Evolutionary conservation across 495 filamentous ascomycete genomes (phyloP).

Genomic region (Penicillium cinerascens): DNA sequence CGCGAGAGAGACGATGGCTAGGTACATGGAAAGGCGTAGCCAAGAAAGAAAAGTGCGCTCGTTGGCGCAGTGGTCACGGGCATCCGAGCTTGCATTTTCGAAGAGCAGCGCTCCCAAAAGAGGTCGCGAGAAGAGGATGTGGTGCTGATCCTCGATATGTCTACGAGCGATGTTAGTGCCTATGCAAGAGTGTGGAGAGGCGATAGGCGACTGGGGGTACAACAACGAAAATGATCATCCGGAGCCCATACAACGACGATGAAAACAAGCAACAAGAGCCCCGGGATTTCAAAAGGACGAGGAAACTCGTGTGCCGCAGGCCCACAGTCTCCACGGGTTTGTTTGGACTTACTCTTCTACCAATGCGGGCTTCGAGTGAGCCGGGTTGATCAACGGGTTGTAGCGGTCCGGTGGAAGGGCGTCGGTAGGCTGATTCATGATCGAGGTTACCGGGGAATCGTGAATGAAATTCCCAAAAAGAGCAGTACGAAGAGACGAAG

Average conservation of each 20-base stretch:
- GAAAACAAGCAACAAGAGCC: neutral
- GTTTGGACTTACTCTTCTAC: constrained; percentile 38
- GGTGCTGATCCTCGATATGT: constrained; percentile 30
- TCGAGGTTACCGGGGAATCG: neutral
- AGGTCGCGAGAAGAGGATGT: constrained; percentile 67
- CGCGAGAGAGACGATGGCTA: constrained; percentile 82
- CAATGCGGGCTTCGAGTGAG: constrained; percentile 33
- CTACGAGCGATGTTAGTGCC: constrained; percentile 11
- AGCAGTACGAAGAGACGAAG: neutral
- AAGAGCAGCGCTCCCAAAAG: constrained; percentile 78
- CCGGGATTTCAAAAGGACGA: neutral
- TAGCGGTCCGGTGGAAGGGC: constrained; percentile 20
- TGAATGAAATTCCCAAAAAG: neutral
- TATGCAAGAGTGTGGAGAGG: neutral
- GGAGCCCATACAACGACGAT: neutral
- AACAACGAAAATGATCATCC: neutral
- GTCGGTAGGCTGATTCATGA: constrained; percentile 13
- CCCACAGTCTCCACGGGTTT: neutral
- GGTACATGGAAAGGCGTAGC: constrained; percentile 86
- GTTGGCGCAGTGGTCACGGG: constrained; percentile 61
- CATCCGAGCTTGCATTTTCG: constrained; percentile 83
- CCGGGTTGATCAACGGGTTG: constrained; percentile 39
- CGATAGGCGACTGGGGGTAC: neutral
- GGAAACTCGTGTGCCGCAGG: neutral
- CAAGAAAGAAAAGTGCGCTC: constrained; percentile 84